Conservation (phyloP, 345 rosid species). For the Brassica napus region DNA sequence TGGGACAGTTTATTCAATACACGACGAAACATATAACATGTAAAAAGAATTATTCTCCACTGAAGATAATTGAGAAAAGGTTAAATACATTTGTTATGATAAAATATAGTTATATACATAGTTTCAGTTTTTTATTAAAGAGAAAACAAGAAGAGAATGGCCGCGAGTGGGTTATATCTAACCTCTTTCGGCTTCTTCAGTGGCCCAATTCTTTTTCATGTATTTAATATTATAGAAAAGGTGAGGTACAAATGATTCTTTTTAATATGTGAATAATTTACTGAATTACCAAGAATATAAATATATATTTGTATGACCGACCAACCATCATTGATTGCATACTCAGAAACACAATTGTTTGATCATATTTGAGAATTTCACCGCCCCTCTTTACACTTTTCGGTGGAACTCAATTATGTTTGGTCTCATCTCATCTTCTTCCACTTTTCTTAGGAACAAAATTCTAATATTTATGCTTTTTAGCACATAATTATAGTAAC, state of each 20-base stretch:
- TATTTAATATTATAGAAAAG: constrained; percentile 23
- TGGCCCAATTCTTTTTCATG: constrained; percentile 21
- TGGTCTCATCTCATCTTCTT: constrained; percentile 25
- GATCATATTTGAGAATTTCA: constrained; percentile 33
- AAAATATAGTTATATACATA: not conserved
- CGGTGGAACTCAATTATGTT: constrained; percentile 39
- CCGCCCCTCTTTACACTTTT: constrained; percentile 42
- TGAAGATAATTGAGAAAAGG: constrained; percentile 15
- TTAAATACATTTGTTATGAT: not conserved
- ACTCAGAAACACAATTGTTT: constrained; percentile 28
- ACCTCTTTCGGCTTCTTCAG: constrained; percentile 42
- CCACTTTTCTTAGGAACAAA: not conserved
- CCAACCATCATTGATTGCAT: constrained; percentile 38
- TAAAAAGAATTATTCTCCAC: constrained; percentile 37
- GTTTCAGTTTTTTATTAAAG: not conserved
- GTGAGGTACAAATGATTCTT: not conserved
- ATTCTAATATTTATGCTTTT: not conserved
- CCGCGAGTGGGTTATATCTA: constrained; percentile 36
- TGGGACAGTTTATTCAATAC: constrained; percentile 24
- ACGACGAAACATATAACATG: constrained; percentile 7
- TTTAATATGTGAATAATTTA: not conserved
- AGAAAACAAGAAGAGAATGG: constrained; percentile 23
- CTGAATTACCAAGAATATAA: constrained; percentile 1
- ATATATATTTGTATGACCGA: constrained; percentile 27
- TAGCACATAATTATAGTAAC: not conserved